Evolutionary conservation across 164 flowering plant species (phyloP).

Genomic region (Magnolia sinica): DNA sequence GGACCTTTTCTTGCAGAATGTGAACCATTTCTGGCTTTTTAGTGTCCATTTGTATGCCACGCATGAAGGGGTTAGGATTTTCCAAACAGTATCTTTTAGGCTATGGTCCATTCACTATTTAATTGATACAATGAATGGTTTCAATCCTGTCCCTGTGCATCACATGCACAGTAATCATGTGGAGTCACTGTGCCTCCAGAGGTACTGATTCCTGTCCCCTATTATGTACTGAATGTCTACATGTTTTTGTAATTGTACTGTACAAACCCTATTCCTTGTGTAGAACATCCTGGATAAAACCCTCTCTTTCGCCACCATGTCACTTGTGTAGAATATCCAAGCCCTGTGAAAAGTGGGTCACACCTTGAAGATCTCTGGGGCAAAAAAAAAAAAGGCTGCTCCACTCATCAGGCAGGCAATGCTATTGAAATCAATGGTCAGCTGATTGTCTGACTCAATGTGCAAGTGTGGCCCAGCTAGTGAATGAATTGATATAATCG

Average conservation of each 20-base stretch:
- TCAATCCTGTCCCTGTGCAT: not conserved
- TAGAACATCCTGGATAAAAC: too few relatives aligned
- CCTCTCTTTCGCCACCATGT: not conserved
- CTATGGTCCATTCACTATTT: not conserved
- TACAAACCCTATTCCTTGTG: not conserved
- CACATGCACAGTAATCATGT: too few relatives aligned
- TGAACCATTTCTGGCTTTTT: too few relatives aligned
- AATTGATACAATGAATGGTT: not conserved
- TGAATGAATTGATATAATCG: too few relatives aligned
- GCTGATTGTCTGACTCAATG: not conserved
- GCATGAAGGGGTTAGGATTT: too few relatives aligned
- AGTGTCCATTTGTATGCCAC: too few relatives aligned
- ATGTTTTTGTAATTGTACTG: not conserved
- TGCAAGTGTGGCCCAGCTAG: too few relatives aligned
- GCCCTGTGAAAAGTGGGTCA: not conserved
- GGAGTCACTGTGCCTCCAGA: not conserved
- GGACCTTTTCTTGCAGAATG: too few relatives aligned
- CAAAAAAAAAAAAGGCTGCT: not conserved
- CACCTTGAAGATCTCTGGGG: not conserved
- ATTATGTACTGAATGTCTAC: not conserved
- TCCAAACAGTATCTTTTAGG: too few relatives aligned
- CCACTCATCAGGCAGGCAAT: not conserved
- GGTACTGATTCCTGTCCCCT: not conserved
- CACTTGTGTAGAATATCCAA: not conserved
- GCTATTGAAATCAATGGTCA: not conserved